Base-by-base conservation (phyloP, 2,329 filamentous ascomycete species). In the Botrytis squamosa region DNA sequence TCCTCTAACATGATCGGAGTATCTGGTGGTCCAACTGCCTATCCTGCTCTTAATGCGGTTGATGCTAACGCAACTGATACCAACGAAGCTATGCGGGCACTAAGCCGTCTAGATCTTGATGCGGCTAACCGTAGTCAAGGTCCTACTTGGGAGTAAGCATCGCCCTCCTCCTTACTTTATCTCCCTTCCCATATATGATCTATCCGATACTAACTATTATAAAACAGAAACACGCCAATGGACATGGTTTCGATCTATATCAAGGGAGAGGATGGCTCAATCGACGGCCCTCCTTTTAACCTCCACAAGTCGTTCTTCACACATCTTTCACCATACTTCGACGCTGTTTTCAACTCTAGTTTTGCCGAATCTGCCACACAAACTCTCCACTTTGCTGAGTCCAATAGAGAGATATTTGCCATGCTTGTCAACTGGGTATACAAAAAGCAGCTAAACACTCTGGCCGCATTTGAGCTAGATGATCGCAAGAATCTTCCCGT, bases 331-430 rank as follows among this genome's bases (percentile, higher is more conserved):
- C 70, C 70, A 0, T 74, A 60, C 62, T 75, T 75, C 20, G 66
- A 59, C 5, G 73, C 74, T 7, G 67, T 44, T 3, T 73, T 73
- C 33, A 62, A 73, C 18, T 67, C 73, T 4, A 29, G 20, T 3
- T 73, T 73, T 42, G n/a, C 52, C 6, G 73, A 75, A 29, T 74
- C 59, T 1, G 22, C 68, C 8, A 73, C 52, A 2, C 72, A 74
- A 22, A 55, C 36, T 20, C 36, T 71, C 2, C 25, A 68, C 10
- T 68, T 68, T 10, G 65, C 25, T 4, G 65, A 68, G 5, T 68
- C 33, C 22, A 68, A 29, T n/a, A 46, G 46, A 38, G 46, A 57
- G 36, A 68, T 68, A 1, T 68, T 68, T 14, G 46, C 65, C 1
- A 40, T 68, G 36, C 36, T 68, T 18, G 4, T 68, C 9, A 36